Evolutionary conservation across 2,329 filamentous ascomycete species (phyloP), one percentile per base, ranked within the genome.

Genomic region (Colletotrichum sp.): DNA sequence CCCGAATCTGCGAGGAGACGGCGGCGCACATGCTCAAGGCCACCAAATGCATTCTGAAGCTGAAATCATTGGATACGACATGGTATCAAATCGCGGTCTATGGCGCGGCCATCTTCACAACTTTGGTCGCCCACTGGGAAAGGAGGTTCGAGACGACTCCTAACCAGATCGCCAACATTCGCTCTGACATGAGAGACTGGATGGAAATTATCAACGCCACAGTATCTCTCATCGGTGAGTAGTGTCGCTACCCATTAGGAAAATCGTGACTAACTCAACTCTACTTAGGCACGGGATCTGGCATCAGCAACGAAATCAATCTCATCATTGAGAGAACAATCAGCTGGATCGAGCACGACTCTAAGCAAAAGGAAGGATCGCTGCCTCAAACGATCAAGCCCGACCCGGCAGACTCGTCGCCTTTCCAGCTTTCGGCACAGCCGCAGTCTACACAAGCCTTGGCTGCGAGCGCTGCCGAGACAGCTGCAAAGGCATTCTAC

Each of bases 1-100:
- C 92, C 70, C 88, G 88, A 58, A 90, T 94, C 58, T 95, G 93
- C 81, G 90, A 95, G 39, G 89, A 92, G 65, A 91, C 91, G 12
- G 90, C 93, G 8, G 88, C 90, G 62, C 89, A 92, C 76, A 91
- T 95, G 84, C 86, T 96, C 4, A 86, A 87, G 27, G 88, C 89
- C 30, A 90, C 93, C 8, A 87, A 88, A 27, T 87, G 91, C 69
- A 84, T 96, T 64, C 89, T 91, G 74, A 89, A 88, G 78, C 86
- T 92, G 73, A 94, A 93, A 80, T 92, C 91, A 60, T 85, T 96
- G 6, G 94, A 96, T 80, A 94, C 93, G 2, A 95, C 94, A 1
- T 96, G 94, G 94, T 94, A 94, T 79, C 93, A 93, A 64, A 89
- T 92, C 65, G 93, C 94, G 0, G 89, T 94, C 8, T 95, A 94